Base-by-base conservation (phyloP, 2,329 filamentous ascomycete genomes). In the Pochonia chlamydosporia region DNA sequence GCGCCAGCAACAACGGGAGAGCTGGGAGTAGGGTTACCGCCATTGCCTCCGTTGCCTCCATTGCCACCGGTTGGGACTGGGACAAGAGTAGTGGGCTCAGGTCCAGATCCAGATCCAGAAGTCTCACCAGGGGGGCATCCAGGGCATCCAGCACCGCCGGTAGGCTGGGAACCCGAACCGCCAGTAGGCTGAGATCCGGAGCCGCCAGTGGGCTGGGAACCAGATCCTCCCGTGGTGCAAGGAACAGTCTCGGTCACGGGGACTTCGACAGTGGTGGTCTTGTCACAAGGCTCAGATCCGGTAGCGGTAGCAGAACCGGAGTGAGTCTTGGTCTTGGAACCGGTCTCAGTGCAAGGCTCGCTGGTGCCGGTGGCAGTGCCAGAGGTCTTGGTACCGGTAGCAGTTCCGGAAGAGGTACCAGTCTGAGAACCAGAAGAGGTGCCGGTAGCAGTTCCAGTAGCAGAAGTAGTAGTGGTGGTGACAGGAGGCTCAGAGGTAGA, bases 1-100 rank as follows among this genome's bases (percentile, higher is more conserved):
- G 46, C 46, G 18, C 33, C 46, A 20, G 33, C 46, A n/a, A 36
- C 39, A 11, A 40, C 26, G 11, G 46, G 46, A 10, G 46, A 20
- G 33, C 33, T 25, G 18, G 46, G 41, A 3, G 31, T 24, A 2
- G 46, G 16, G 33, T 8, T 36, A 18, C 33, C 33, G 18, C 40
- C 40, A 20, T 13, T 26, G n/a, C 40, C 31, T 24, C 20, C 24
- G 18, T 20, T 31, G 7, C 40, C 40, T 9, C 16, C 16, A 26
- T 18, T 18, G 20, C 37, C 44, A 14, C 11, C n/a, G 16, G n/a
- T 23, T 37, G 24, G 46, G 6, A 33, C 40, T 8, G 40, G 40
- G 24, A 24, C 24, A 14, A 39, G 40, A 25, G 46, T 43, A 3
- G 26, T 33, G 20, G 44, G 42, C 30, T 23, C 23, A 23, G 33